Conservation (phyloP, 2,329 filamentous ascomycete genomes). For the Echinosphaeria canescens region DNA sequence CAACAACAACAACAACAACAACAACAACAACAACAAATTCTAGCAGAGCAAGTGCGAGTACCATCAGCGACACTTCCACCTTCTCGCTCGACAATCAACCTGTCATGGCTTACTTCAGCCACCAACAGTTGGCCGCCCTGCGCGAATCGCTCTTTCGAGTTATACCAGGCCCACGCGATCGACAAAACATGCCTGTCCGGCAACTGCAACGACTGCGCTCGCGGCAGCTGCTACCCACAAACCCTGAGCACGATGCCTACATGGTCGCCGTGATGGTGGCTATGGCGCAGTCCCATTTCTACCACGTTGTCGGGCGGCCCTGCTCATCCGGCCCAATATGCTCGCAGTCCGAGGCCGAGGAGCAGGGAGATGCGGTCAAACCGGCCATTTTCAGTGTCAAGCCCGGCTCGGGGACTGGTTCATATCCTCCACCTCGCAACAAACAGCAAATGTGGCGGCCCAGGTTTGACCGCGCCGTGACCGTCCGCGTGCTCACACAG, state of each 20-base stretch:
- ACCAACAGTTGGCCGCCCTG: conserved; percentile 19
- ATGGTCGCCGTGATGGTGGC: conserved; percentile 28
- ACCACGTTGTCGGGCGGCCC: conserved; percentile 30
- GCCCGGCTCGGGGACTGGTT: conserved; percentile 2
- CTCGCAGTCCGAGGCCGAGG: conserved; percentile 2
- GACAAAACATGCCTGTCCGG: conserved; percentile 22
- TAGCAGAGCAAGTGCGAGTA: too few species aligned
- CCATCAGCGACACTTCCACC: too few species aligned
- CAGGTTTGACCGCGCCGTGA: conserved; percentile 24
- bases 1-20: too few species aligned
- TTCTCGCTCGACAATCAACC: too few species aligned
- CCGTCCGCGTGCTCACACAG: conserved; percentile 26
- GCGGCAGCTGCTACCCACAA: conserved; percentile 21
- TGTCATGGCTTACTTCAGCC: conserved; percentile 24
- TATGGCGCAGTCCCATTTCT: conserved; percentile 34
- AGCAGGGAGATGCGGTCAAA: conserved; percentile 2
- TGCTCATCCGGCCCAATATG: conserved; percentile 18
- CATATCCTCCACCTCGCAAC: conserved; percentile 13
- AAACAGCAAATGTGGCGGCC: too few species aligned
- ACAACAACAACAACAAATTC: too few species aligned
- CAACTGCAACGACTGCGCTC: conserved; percentile 22
- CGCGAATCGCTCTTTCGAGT: conserved; percentile 24
- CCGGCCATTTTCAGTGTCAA: conserved; percentile 5
- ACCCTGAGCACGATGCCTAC: conserved; percentile 27
- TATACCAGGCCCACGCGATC: conserved; percentile 14